Conservation (phyloP, 2,329 filamentous ascomycete genomes). For the Elsinoe batatas region DNA sequence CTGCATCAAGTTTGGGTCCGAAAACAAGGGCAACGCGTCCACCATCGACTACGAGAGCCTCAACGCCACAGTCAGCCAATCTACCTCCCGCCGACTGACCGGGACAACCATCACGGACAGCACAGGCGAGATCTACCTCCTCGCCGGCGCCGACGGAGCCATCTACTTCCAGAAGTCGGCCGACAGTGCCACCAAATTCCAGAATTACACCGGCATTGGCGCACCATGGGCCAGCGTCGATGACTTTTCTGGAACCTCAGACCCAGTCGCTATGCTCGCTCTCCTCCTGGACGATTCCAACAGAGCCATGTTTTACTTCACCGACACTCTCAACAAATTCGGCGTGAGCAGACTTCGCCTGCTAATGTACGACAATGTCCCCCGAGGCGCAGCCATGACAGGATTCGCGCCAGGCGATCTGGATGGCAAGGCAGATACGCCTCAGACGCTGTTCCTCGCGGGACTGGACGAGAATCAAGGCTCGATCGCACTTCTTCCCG, state of each 20-base stretch:
- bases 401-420: neutral
- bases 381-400: neutral
- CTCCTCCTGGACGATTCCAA: neutral
- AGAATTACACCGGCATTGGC: neutral
- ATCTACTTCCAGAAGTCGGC: neutral
- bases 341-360: neutral
- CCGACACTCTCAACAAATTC: neutral
- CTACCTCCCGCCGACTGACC: neutral
- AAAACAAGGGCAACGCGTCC: neutral
- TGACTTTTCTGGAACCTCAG: too few species aligned
- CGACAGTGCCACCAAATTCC: neutral
- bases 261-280: neutral
- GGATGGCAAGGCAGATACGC: neutral
- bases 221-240: neutral
- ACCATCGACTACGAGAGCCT: neutral
- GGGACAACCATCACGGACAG: neutral
- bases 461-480: neutral
- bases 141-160: neutral
- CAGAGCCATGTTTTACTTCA: neutral
- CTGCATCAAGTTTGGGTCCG: neutral
- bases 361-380: neutral
- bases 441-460: neutral
- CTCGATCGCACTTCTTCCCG: neutral
- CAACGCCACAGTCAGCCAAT: neutral
- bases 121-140: neutral